Base-by-base conservation (phyloP, 257 asterid genomes). In the Fraxinus pennsylvanica region DNA sequence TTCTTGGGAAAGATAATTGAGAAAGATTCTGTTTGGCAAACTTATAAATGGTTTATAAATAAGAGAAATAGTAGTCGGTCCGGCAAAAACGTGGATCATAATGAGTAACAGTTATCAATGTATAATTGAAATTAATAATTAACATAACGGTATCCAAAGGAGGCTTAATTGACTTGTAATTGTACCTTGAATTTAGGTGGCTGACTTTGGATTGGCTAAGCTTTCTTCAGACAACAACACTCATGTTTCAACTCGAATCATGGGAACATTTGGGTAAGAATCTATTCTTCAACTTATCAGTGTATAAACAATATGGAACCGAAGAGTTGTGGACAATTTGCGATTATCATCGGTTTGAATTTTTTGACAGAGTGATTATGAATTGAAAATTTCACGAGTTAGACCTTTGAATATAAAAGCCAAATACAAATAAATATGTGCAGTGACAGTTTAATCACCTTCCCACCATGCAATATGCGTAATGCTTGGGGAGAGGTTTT, bases 141-240 rank as follows among this genome's bases (percentile, higher is more conserved):
- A 13, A 43, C 2, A 43, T 43, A 43, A 43, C 12, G 13, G 50
- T 12, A 12, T 52, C 22, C 0, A 14, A 6, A 52, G 61, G 6
- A 14, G n/a, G 61, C 6, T 52, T 22, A 12, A 3, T 32, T 63
- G 5, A 25, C 19, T 4, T 25, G 35, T 54, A 63, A 12, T 0
- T 63, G 35, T 63, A 9, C 8, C 36, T 22, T 63, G 10, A 8
- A 9, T 74, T 35, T 29, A 94, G 98, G 98, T 94, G 59, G 97
- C 98, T 74, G 98, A 94, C 83, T 94, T 94, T 78, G 98, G 98
- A 32, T 71, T 94, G 85, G 98, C 98, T 79, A 94, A 94, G 84
- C 96, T 94, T 65, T 91, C 96, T 35, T 70, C 80, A 1, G 98
- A 92, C 79, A 92, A 83, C 81, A 29, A 86, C 74, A 91, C 98